Percentiles rank a stretch among this genome's conserved stretches.
Evolutionary conservation across 2,329 filamentous ascomycete species (phyloP).

Genomic region (Xylariaceae sp.): DNA sequence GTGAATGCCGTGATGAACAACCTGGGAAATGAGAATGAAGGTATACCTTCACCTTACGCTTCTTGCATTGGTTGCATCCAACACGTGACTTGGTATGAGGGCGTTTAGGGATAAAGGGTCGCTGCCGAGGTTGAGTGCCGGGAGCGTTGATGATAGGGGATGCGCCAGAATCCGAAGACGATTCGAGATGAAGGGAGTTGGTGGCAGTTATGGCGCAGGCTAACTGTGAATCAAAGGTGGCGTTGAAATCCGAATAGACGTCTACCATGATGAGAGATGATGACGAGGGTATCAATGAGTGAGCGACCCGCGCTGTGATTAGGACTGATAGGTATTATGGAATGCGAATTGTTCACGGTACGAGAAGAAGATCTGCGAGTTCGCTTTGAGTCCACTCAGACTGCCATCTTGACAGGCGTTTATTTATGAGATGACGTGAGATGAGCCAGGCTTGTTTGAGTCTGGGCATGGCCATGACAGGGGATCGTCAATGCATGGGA

Average conservation of each 20-base stretch:
- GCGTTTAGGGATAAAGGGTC: slow-evolving; percentile 42
- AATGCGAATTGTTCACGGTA: neutral
- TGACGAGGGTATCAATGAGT: slow-evolving; percentile 11
- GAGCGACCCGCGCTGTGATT: neutral
- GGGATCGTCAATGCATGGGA: too few species aligned
- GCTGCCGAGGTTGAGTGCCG: slow-evolving; percentile 17
- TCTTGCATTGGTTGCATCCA: slow-evolving; percentile 52
- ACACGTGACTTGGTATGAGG: slow-evolving; percentile 51
- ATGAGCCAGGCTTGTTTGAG: neutral
- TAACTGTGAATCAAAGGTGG: slow-evolving; percentile 11
- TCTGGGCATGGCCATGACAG: too few species aligned
- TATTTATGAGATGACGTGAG: neutral
- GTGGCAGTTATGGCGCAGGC: slow-evolving; percentile 1
- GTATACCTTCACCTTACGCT: slow-evolving; percentile 43
- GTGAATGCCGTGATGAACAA: neutral
- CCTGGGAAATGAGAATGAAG: neutral
- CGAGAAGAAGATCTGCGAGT: neutral
- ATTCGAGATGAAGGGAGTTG: neutral
- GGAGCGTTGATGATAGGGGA: neutral
- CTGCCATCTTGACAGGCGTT: neutral
- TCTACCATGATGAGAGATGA: slow-evolving; percentile 17
- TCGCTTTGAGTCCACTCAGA: neutral
- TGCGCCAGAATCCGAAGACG: neutral
- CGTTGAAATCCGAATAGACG: slow-evolving; percentile 8
- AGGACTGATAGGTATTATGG: neutral